phyloP scores from a whole-genome alignment of 2,329 filamentous ascomycete genomes.

The Talaromyces sp. region DNA sequence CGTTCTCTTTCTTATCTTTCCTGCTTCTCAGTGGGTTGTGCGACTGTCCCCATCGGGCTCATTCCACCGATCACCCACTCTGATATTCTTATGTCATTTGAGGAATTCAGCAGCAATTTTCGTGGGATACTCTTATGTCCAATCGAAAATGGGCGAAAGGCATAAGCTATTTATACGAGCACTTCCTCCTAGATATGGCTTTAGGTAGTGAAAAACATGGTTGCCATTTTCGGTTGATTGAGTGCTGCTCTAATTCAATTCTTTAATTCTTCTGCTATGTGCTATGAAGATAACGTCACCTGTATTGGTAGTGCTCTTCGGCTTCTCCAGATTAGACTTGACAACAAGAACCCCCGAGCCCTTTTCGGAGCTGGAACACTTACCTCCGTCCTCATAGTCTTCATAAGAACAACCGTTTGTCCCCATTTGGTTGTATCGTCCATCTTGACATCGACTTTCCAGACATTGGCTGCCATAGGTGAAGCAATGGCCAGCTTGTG shows the following conservation, averaged over 20 bases:
- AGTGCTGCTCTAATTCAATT: neutral
- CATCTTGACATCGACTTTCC: neutral
- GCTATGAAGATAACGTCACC: neutral
- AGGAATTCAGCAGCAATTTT: neutral
- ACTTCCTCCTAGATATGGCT: neutral
- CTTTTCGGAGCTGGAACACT: neutral
- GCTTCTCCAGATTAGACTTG: neutral
- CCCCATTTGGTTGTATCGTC: neutral
- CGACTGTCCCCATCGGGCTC: neutral
- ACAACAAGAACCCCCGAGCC: neutral
- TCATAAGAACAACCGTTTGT: neutral
- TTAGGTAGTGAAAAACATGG: neutral
- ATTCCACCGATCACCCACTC: neutral
- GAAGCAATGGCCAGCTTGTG: too few species aligned
- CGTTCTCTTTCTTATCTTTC: neutral
- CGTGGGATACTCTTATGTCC: neutral
- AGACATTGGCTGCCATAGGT: too few species aligned
- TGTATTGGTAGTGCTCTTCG: neutral
- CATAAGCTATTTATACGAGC: neutral
- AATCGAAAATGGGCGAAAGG: neutral
- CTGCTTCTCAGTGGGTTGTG: neutral
- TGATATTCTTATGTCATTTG: neutral
- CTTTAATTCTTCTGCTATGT: too few species aligned
- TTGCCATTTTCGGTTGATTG: neutral
- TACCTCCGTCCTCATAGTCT: neutral